A percentile compares a stretch with the other conserved stretches of the same genome.
Conservation (phyloP, 257 asterid genomes). For the Orobanche coerulescens region DNA sequence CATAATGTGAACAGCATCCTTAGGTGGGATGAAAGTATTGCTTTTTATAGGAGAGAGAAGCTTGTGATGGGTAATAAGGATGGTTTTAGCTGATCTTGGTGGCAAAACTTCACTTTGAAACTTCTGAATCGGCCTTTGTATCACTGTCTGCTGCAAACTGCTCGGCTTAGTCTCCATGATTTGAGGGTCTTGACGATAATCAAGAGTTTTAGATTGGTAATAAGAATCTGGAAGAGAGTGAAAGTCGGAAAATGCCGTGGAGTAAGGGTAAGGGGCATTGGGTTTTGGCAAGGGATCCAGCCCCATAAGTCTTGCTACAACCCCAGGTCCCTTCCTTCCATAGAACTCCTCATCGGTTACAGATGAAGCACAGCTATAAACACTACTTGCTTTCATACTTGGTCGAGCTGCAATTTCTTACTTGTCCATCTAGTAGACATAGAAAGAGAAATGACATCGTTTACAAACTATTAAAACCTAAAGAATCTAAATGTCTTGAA, state of each 20-base stretch:
- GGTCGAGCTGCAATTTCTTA: constrained; percentile 43
- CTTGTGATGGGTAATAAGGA: constrained; percentile 66
- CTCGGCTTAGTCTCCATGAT: constrained; percentile 35
- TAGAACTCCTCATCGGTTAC: constrained; percentile 59
- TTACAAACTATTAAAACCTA: not conserved
- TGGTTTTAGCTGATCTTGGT: constrained; percentile 79
- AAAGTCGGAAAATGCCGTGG: constrained; percentile 45
- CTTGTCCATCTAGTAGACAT: constrained; percentile 41
- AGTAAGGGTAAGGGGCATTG: constrained; percentile 32
- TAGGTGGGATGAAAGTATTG: constrained; percentile 34
- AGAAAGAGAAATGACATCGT: not conserved
- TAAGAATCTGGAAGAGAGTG: constrained; percentile 41
- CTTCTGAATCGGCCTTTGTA: constrained; percentile 51
- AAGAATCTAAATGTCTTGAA: not conserved
- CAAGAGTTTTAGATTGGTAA: constrained; percentile 28
- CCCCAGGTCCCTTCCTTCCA: constrained; percentile 54
- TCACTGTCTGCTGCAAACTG: constrained; percentile 29
- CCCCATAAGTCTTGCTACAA: constrained; percentile 95
- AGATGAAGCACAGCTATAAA: constrained; percentile 69
- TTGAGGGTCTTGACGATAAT: constrained; percentile 28
- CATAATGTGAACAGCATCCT: constrained; percentile 73
- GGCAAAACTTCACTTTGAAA: constrained; percentile 75
- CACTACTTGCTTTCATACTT: constrained; percentile 56
- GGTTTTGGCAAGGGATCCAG: constrained; percentile 70
- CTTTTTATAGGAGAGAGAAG: constrained; percentile 81